Base-by-base conservation (phyloP, 306 rosid genomes). In the Quercus rubra region DNA sequence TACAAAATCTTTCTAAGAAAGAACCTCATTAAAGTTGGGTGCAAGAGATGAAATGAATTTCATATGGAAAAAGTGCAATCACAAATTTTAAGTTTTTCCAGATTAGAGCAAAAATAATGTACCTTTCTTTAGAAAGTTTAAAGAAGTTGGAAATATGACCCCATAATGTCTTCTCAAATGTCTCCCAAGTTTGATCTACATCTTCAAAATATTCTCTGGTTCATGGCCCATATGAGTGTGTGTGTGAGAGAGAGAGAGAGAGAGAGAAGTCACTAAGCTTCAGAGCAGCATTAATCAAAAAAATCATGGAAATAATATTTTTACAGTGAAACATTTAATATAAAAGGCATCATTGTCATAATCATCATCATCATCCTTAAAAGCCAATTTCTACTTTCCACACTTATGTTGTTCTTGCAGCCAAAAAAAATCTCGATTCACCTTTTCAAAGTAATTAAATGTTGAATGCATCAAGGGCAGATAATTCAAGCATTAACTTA, bases 71-170 rank as follows among this genome's bases (percentile, higher is more conserved):
- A n/a, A 78, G 31, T 63, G 84, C 81, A 33, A 78, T 12, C 3
- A 30, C 31, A 66, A 56, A 54, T 25, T n/a, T 17, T 10, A 81
- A 18, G 17, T 28, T 31, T 31, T 35, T 21, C 25, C 35, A 62
- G n/a, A 57, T 21, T 49, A 14, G 6, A 15, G 8, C 12, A 41
- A 71, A 46, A 41, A 79, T 43, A 74, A 15, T 43, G 35, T 80
- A 95, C 98, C 99, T 95, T 90, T 95, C 97, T 83, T 91, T 95
- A 74, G 98, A 91, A 74, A 90, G 98, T 83, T 95, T 91, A 79
- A 88, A 93, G 82, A 90, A 90, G 91, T 95, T 95, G 81, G 90
- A 83, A 82, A 92, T 18, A 73, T 92, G 99, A 67, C 86, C 93
- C 98, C 99, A 95, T 59, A 95, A 86, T 51, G 97, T 89, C 89